Evolutionary conservation across 768 basidiomycete genomes (phyloP).

Genomic region (Boletales sp.): DNA sequence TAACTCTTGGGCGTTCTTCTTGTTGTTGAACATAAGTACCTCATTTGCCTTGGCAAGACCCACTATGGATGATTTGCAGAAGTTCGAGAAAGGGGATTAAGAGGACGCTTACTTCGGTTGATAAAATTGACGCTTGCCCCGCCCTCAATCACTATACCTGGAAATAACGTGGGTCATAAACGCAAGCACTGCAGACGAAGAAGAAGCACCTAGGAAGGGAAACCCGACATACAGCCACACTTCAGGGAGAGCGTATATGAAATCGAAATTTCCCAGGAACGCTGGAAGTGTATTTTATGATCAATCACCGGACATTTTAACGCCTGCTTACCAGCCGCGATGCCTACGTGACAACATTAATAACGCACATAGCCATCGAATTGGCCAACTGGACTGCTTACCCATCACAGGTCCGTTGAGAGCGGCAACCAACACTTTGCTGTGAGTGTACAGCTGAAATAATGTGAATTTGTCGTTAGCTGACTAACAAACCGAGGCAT

Average conservation of each 20-base stretch:
- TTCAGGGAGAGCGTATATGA: conserved; percentile 62
- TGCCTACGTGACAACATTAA: conserved; percentile 39
- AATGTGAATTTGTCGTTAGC: neutral
- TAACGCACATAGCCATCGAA: neutral
- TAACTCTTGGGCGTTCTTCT: conserved; percentile 56
- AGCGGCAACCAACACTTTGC: conserved; percentile 66
- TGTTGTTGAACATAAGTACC: conserved; percentile 67
- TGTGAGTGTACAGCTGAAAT: conserved; percentile 59
- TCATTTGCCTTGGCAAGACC: conserved; percentile 69
- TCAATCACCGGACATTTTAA: neutral
- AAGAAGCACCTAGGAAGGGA: conserved; percentile 50
- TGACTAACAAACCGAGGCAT: conserved; percentile 15
- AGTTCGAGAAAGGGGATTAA: neutral
- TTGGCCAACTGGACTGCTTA: conserved; percentile 19
- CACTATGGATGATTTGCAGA: conserved; percentile 40
- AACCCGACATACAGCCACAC: conserved; percentile 67
- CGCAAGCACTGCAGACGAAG: neutral
- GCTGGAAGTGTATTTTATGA: conserved; percentile 33
- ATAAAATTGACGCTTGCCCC: conserved; percentile 68
- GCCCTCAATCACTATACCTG: conserved; percentile 65
- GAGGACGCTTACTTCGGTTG: conserved; percentile 50
- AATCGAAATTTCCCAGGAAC: conserved; percentile 70
- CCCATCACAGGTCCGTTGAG: conserved; percentile 77
- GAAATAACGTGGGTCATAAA: conserved; percentile 1
- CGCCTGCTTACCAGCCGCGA: conserved; percentile 50